Evolutionary conservation across 2,329 filamentous ascomycete genomes (phyloP), one percentile per base, ranked within the genome.

Genomic region (Curvularia spicifera): DNA sequence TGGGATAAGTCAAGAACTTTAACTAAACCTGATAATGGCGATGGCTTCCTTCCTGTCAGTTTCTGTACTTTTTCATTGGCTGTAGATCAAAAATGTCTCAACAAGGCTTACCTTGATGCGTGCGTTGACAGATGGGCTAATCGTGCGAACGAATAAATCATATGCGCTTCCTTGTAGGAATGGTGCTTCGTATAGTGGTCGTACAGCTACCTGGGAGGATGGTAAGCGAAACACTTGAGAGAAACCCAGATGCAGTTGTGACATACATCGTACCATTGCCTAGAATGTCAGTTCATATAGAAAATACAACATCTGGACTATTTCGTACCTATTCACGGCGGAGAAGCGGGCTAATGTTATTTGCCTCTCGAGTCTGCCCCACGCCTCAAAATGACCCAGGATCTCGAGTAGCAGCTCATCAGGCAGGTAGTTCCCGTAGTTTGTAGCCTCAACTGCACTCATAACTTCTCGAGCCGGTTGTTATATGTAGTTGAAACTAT

Each of bases 401-500:
- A 87, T 81, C 26, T 82, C 74, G 20, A 83, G 71, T 45, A 87
- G 61, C 26, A 87, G 76, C 69, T 87, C 85, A 56, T 82, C 79
- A 4, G 85, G 84, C 3, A 87, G 79, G 64, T 83, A 78, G 45
- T 59, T 72, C 18, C 64, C 63, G 48, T 63, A 60, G 37, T 24
- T 37, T 40, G 10, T 10, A 31, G 52, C 51, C 13, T 31, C 13
- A 33, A 31, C 53, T 15, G 49, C 33, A 40, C 42, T 39, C 55
- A 58, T 59, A 18, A 13, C 28, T 45, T 33, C 15, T 22, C 18
- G 39, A n/a, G 28, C 39, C 5, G 39, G 26, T 12, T 51, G 39
- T 22, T 42, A 35, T 47, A 47, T 24, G 44, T 13, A 8, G 28
- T 31, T 20, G 28, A 10, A 7, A 33, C 44, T 47, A 47, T 47